These are phyloP conservation scores for Nitzschia putrida DNA, from an alignment of 108 stramenopile genomes.

Conservation along the genomic window DNA sequence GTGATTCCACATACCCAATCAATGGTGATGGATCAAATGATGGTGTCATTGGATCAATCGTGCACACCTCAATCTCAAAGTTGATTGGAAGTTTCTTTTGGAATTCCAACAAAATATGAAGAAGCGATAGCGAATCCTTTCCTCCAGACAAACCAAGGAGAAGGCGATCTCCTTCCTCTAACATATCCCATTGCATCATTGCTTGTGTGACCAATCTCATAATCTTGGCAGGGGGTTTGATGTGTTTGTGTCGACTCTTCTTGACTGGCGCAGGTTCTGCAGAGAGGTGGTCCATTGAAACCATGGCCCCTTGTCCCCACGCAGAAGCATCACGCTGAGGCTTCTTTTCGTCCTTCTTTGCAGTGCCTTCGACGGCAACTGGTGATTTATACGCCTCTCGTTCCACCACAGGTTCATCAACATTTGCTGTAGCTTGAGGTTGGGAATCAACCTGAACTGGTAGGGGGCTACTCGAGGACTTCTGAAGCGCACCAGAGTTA, in stretches of 20 bases:
- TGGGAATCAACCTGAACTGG: not conserved
- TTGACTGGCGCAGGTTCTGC: constrained; percentile 21
- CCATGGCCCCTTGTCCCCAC: constrained; percentile 61
- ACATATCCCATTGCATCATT: constrained; percentile 87
- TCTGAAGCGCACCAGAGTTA: not conserved
- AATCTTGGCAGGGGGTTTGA: constrained; percentile 84
- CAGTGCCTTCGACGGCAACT: not conserved
- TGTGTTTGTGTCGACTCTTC: constrained; percentile 39
- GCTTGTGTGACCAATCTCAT: constrained; percentile 87
- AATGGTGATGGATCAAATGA: constrained; percentile 97
- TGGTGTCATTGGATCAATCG: constrained; percentile 96
- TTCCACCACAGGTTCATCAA: not conserved
- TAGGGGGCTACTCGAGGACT: not conserved
- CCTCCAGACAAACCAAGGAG: constrained; percentile 96
- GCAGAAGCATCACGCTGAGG: constrained; percentile 61
- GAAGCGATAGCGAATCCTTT: constrained; percentile 93
- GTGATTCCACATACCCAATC: constrained; percentile 92
- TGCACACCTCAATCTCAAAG: constrained; percentile 94
- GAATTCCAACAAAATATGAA: constrained; percentile 92
- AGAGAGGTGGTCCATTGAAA: not conserved
- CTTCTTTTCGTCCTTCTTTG: constrained; percentile 65
- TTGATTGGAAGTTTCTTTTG: constrained; percentile 84
- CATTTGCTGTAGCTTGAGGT: not conserved
- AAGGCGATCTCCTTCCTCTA: constrained; percentile 92
- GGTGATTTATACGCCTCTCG: not conserved